Evolutionary conservation across 176 grass and related monocot species (phyloP), one percentile per base, ranked within the genome.

Genomic region (Aegilops umbellulata): DNA sequence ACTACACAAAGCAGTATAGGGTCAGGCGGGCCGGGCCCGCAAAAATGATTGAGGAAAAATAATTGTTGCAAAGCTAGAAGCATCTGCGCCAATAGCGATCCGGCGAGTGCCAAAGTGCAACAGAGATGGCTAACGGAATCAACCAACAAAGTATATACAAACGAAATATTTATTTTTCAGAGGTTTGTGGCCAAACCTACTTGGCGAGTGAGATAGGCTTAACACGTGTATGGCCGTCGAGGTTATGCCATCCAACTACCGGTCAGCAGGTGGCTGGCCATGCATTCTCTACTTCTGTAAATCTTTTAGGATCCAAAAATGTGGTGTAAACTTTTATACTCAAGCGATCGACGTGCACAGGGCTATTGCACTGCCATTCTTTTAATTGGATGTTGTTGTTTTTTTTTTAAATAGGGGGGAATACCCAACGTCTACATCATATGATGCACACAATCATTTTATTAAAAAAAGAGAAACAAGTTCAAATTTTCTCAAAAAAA

Each of bases 31-130:
- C 15, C 22, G n/a, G 82, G 67, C 22, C 88, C 57, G 66, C 69
- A 34, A 76, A 79, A 81, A 81, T 68, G 82, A 85, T 85, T 81
- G 77, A 47, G 8, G 60, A 76, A 80, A 25, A 85, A 38, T 81
- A 82, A 89, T 69, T 82, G 81, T 77, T 60, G 60, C 13, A 20
- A 20, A 46, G 68, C 19, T 55, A 30, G 36, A 79, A 41, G 65
- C 63, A 17, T 75, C 67, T 55, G 29, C 34, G 46, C 88, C 82
- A 60, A 85, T 86, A 2, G 24, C 23, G 16, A 72, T 2, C 31
- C 7, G 73, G 65, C 88, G 51, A 64, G 83, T 82, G 88, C 72
- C 79, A 78, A 90, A 86, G 84, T 34, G 89, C 89, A 87, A 90
- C 79, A 79, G 79, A 90, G 74, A 90, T 53, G 31, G 73, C 49